These are phyloP conservation scores for Penicillium roqueforti DNA, from an alignment of 495 filamentous ascomycete species.

Conservation along the genomic window DNA sequence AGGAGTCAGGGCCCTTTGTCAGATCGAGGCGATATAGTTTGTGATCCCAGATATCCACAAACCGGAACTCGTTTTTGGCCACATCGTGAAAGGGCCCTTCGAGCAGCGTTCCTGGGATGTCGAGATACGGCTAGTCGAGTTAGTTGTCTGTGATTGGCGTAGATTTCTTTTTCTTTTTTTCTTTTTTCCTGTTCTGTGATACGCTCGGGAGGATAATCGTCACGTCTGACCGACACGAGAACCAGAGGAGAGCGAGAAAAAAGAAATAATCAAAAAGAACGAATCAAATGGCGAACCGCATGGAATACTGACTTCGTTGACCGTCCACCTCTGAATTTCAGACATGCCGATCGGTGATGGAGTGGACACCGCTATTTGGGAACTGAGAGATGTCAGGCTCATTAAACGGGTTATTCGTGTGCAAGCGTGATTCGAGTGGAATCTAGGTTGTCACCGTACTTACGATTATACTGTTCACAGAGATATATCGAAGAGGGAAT, in stretches of 20 bases:
- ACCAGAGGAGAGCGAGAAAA: background rate
- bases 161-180: conserved; percentile 5
- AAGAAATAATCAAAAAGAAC: conserved; percentile 3
- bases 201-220: background rate
- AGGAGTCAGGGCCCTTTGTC: conserved; percentile 55
- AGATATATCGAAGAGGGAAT: background rate
- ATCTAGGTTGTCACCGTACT: too few relatives aligned
- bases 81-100: conserved; percentile 81
- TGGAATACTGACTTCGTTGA: conserved; percentile 34
- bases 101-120: conserved; percentile 67
- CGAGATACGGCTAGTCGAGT: conserved; percentile 62
- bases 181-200: background rate
- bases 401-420: conserved; percentile 6
- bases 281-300: conserved; percentile 8
- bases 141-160: conserved; percentile 15
- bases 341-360: conserved; percentile 28
- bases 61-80: conserved; percentile 67
- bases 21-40: conserved; percentile 72
- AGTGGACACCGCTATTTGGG: conserved; percentile 22
- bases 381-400: background rate
- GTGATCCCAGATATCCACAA: conserved; percentile 83
- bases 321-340: conserved; percentile 40
- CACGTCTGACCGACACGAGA: conserved; percentile 20
- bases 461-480: background rate
- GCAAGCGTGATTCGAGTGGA: conserved; percentile 14